phyloP scores from a whole-genome alignment of 306 rosid genomes.

The Acacia acuminata region DNA sequence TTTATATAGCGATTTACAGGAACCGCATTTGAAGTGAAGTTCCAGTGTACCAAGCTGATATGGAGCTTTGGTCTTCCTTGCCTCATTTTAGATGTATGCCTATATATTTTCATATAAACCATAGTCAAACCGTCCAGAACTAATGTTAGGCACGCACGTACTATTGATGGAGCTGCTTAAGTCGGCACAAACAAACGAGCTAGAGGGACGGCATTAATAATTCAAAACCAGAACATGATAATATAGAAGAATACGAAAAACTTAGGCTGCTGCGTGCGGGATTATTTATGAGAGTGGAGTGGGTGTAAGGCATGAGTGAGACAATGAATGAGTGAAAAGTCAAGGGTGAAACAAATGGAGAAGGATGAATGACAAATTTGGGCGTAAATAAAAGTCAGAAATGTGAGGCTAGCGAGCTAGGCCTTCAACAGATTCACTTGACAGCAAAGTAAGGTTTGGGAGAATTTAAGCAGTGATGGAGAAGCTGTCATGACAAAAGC shows the following conservation, averaged over 20 bases:
- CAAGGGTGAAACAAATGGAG: background rate
- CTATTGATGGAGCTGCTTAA: background rate
- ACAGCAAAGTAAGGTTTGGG: background rate
- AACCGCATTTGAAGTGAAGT: background rate
- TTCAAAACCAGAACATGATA: background rate
- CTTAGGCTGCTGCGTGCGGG: background rate
- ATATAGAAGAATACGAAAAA: background rate
- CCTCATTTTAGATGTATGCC: background rate
- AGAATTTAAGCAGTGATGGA: background rate
- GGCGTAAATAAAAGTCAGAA: slow-evolving; percentile 40
- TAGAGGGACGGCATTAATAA: background rate
- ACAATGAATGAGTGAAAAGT: background rate
- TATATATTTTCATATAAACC: background rate
- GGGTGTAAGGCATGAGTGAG: background rate
- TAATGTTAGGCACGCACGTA: background rate
- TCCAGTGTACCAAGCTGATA: background rate
- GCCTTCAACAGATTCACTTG: background rate
- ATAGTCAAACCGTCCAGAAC: background rate
- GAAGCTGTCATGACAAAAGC: slow-evolving; percentile 3
- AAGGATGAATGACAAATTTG: slow-evolving; percentile 26
- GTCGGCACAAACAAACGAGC: background rate
- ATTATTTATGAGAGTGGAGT: background rate
- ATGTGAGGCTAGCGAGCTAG: slow-evolving; percentile 3
- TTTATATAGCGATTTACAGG: background rate
- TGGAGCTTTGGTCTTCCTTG: background rate